Conservation (phyloP, 1,284 basidiomycete genomes). For the Malassezia dermatis region DNA sequence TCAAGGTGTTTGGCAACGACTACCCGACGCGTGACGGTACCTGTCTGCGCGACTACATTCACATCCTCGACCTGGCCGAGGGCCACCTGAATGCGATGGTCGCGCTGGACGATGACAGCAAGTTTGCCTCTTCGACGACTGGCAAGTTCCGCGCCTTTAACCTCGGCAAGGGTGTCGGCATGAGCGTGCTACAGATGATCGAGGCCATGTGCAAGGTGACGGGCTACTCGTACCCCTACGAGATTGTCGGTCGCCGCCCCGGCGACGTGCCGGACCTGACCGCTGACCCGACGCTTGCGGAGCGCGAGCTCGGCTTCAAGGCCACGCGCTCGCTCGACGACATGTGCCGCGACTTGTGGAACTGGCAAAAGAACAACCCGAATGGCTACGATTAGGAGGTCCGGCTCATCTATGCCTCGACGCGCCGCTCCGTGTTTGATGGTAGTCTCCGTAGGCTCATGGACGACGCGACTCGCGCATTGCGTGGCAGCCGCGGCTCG, state of each 20-base stretch:
- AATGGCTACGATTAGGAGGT: constrained; percentile 39
- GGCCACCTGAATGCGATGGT: constrained; percentile 89
- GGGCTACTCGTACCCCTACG: constrained; percentile 65
- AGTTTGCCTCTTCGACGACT: constrained; percentile 40
- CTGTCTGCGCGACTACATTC: constrained; percentile 76
- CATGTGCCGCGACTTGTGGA: constrained; percentile 43
- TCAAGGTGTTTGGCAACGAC: constrained; percentile 95
- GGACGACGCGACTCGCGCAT: background rate
- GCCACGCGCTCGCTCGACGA: constrained; percentile 53
- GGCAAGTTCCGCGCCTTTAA: constrained; percentile 83
- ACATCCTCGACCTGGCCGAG: constrained; percentile 85
- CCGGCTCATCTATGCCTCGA: background rate
- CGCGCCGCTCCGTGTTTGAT: background rate
- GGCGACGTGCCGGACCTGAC: constrained; percentile 97
- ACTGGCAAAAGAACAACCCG: constrained; percentile 50
- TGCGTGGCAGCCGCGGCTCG: background rate
- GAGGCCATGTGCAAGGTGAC: constrained; percentile 89
- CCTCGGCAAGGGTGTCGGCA: constrained; percentile 81
- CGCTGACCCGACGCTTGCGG: constrained; percentile 79
- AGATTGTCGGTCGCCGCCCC: constrained; percentile 72
- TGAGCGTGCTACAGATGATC: constrained; percentile 86
- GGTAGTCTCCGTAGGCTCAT: constrained; percentile 5
- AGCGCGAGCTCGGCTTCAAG: constrained; percentile 87
- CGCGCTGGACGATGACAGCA: constrained; percentile 62
- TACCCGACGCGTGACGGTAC: constrained; percentile 91